These are phyloP conservation scores for Fraxinus xanthoxyloides DNA, from an alignment of 305 asterid species.

Conservation along the genomic window DNA sequence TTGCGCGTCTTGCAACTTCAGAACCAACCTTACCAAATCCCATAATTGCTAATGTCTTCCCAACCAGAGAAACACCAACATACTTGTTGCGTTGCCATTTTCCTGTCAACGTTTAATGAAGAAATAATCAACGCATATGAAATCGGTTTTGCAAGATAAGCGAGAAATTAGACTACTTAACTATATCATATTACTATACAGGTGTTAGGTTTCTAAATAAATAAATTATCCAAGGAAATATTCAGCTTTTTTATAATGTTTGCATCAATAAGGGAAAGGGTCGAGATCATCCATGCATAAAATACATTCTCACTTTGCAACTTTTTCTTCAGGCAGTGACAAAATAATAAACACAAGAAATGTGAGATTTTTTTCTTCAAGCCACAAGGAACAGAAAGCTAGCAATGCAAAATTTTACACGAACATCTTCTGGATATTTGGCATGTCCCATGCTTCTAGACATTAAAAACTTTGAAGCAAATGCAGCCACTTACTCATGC, in stretches of 20 bases:
- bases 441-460: background rate
- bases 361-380: background rate
- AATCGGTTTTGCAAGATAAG: background rate
- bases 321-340: background rate
- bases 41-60: conserved; percentile 89
- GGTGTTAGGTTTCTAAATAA: background rate
- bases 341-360: background rate
- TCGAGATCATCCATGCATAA: background rate
- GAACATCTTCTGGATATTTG: background rate
- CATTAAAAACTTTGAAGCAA: background rate
- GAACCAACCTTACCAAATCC: conserved; percentile 98
- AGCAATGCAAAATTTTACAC: background rate
- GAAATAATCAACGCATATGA: background rate
- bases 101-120: conserved; percentile 42
- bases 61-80: conserved; percentile 89
- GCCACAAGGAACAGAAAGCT: background rate
- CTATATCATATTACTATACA: background rate
- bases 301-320: background rate
- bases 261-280: background rate
- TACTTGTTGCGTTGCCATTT: conserved; percentile 82
- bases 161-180: background rate
- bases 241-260: background rate
- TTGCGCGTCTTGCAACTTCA: conserved; percentile 94
- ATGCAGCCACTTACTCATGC: background rate
- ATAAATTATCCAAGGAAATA: background rate